Evolutionary conservation across 2,329 filamentous ascomycete species (phyloP), one percentile per base, ranked within the genome.

Genomic region (Aureobasidium namibiae): DNA sequence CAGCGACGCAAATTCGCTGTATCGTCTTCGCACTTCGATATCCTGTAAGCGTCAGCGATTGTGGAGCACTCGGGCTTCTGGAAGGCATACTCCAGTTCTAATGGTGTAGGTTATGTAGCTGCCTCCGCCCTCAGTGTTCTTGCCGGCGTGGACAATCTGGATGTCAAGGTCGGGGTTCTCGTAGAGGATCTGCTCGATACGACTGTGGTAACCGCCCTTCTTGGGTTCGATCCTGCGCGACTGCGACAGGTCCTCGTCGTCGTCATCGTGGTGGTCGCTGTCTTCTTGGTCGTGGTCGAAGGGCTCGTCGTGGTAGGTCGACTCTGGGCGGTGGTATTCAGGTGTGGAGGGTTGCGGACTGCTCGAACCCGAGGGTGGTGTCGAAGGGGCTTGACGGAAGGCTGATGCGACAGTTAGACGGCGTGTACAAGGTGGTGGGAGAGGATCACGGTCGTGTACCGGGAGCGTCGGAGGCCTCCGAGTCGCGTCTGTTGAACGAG

Each of bases 101-200:
- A 99, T 97, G 11, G 92, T 96, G 74, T 99, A 99, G 36, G 95
- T 92, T 68, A 99, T 99, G 70, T 90, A 96, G 75, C 90, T 87
- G 16, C 92, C 91, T 59, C 91, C 91, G 65, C 89, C 92, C 73
- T 97, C 92, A 63, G 86, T 76, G 73, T 92, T 96, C 82, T 99
- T 99, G 61, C 94, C 94, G 3, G 95, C 94, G 70, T 96, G 89
- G 1, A 89, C 92, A 66, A 99, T 99, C 61, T 95, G 74, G 64
- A 99, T 95, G 61, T 90, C 86, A 65, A 95, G 82, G 59, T 92
- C 87, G 0, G 91, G 92, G 64, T 96, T 90, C 75, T 99, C 94
- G 72, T 96, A 95, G 48, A 99, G 85, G 61, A 96, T 92, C 79
- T 99, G 94, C 76, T 99, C 92, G 65, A 99, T 92, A 56, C 94